A percentile compares a stretch with the other conserved stretches of the same genome.
Conservation (phyloP, 208 protist species). For the Leishmania mexicana region DNA sequence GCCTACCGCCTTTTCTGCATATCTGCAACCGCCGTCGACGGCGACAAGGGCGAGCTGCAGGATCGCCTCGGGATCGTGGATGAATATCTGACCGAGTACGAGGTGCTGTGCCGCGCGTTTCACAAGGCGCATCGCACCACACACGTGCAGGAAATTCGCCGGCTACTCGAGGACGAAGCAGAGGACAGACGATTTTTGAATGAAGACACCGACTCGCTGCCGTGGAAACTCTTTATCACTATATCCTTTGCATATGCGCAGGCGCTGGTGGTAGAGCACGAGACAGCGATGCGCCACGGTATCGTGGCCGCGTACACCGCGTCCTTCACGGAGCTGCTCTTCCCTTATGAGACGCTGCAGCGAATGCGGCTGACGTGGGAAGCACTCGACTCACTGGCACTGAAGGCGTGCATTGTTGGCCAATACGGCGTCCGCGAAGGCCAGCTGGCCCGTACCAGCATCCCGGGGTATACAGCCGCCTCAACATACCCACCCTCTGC, state of each 20-base stretch:
- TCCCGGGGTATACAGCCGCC: slow-evolving; percentile 3
- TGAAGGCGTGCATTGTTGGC: slow-evolving; percentile 35
- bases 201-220: slow-evolving; percentile 37
- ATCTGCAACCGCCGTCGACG: slow-evolving; percentile 10
- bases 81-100: slow-evolving; percentile 35
- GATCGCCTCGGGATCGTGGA: slow-evolving; percentile 46
- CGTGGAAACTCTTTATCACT: slow-evolving; percentile 32
- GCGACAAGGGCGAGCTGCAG: slow-evolving; percentile 32
- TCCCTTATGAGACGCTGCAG: slow-evolving; percentile 16
- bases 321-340: slow-evolving; percentile 5
- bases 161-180: slow-evolving; percentile 39
- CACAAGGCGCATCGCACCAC: not conserved
- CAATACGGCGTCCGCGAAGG: slow-evolving; percentile 23
- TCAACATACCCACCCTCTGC: not conserved
- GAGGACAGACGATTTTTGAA: slow-evolving; percentile 63
- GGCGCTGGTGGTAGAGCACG: slow-evolving; percentile 16
- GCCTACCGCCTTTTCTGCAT: slow-evolving; percentile 31
- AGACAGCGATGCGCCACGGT: not conserved
- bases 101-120: slow-evolving; percentile 20
- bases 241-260: slow-evolving; percentile 10
- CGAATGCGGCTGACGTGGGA: slow-evolving; percentile 22
- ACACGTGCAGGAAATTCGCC: slow-evolving; percentile 7
- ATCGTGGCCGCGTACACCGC: not conserved
- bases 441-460: slow-evolving; percentile 21
- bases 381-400: slow-evolving; percentile 28